These are phyloP conservation scores for Cupressus sempervirens DNA, from an alignment of 75 land plant genomes.

Conservation along the genomic window DNA sequence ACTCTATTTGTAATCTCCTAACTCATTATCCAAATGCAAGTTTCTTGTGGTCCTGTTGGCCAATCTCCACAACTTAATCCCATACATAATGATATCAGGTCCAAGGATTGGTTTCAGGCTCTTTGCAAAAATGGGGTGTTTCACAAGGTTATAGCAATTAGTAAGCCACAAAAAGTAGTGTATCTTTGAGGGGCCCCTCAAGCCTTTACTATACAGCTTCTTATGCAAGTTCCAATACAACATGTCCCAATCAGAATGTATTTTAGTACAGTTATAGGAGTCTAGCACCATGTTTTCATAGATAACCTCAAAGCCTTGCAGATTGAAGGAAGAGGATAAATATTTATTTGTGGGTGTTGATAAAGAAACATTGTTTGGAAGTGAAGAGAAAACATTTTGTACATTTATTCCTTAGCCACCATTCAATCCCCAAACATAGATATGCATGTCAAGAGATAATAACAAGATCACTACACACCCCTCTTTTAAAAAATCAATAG, in stretches of 20 bases:
- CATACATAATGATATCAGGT: slow-evolving; percentile 1
- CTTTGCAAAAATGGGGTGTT: not conserved
- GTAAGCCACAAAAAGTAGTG: not conserved
- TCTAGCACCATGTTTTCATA: not conserved
- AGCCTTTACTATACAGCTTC: not conserved
- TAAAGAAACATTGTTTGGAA: not conserved
- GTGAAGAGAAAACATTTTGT: too few relatives aligned
- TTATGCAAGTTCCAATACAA: not conserved
- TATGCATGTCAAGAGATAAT: too few relatives aligned
- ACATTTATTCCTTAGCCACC: too few relatives aligned
- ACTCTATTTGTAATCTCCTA: not conserved
- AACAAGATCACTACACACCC: too few relatives aligned
- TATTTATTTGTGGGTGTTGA: not conserved
- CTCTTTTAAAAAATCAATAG: too few relatives aligned
- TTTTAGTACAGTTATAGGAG: not conserved
- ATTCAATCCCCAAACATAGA: too few relatives aligned
- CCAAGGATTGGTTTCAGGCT: slow-evolving; percentile 8
- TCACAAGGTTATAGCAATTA: slow-evolving; percentile 1
- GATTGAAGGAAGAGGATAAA: not conserved
- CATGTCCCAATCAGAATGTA: not conserved
- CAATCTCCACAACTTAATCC: slow-evolving; percentile 6
- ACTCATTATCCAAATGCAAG: slow-evolving; percentile 1
- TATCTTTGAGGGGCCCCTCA: not conserved
- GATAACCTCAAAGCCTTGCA: not conserved
- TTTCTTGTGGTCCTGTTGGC: not conserved